Evolutionary conservation across 495 filamentous ascomycete genomes (phyloP).

Genomic region (Xylaria scruposa): DNA sequence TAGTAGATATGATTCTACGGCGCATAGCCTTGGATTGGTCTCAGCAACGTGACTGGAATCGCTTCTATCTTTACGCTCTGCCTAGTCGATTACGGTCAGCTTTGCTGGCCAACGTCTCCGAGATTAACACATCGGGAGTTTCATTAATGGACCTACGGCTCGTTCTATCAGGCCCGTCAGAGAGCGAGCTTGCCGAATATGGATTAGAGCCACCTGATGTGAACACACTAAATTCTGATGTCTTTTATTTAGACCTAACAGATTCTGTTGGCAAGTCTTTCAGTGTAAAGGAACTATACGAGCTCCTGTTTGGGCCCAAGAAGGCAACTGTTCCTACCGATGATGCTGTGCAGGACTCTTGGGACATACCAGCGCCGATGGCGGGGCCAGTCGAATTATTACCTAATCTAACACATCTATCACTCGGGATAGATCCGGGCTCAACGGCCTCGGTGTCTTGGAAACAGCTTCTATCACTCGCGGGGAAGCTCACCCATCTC

Average conservation of each 20-base stretch:
- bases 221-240: slow-evolving; percentile 53
- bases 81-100: slow-evolving; percentile 66
- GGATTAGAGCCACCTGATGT: slow-evolving; percentile 35
- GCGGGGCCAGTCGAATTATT: slow-evolving; percentile 45
- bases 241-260: slow-evolving; percentile 69
- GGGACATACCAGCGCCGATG: slow-evolving; percentile 45
- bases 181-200: slow-evolving; percentile 36
- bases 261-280: slow-evolving; percentile 65
- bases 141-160: slow-evolving; percentile 50
- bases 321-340: slow-evolving; percentile 31
- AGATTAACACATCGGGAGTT: slow-evolving; percentile 55
- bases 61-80: slow-evolving; percentile 67
- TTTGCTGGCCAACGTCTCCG: slow-evolving; percentile 68
- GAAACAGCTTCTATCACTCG: slow-evolving; percentile 69
- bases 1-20: slow-evolving; percentile 65
- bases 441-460: slow-evolving; percentile 59
- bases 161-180: slow-evolving; percentile 43
- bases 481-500: slow-evolving; percentile 65
- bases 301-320: slow-evolving; percentile 52
- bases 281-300: slow-evolving; percentile 63
- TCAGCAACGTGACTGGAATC: slow-evolving; percentile 70
- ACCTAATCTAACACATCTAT: slow-evolving; percentile 62
- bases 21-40: slow-evolving; percentile 72
- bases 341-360: slow-evolving; percentile 46
- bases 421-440: slow-evolving; percentile 54